Evolutionary conservation across 371 early-diverging fungal species (phyloP), one percentile per base, ranked within the genome.

Genomic region (Phascolomyces articulosus): DNA sequence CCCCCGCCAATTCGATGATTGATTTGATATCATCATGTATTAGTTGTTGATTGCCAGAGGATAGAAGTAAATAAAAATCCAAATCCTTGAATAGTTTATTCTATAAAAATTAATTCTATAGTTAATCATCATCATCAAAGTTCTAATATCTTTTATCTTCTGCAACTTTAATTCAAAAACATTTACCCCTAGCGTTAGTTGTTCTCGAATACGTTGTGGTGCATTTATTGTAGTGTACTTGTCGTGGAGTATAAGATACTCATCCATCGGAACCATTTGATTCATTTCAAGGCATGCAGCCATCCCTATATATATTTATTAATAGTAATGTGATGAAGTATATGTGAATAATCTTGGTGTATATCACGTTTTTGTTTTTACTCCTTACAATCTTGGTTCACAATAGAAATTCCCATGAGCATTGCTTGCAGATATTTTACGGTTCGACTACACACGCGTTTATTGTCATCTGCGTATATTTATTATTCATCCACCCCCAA

Each of bases 341-440:
- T 23, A 51, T 51, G 24, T 51, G 51, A 51, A 23, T 51, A 11
- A 51, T 47, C 47, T 13, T 20, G 13, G 6, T 47, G 13, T 20
- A 18, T n/a, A n/a, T n/a, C n/a, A n/a, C n/a, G n/a, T n/a, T n/a
- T n/a, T n/a, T n/a, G n/a, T n/a, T 47, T 16, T 47, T 20, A 3
- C 24, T 2, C 21, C 51, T 51, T 51, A 51, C 51, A 51, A n/a
- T 51, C 51, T 24, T 51, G 51, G 23, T n/a, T 51, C 23, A 51
- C 51, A 24, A 51, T 51, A 3, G 24, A 18, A 23, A 23, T 51
- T 51, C 23, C 51, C 51, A 51, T 51, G 23, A 51, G 51, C 51
- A 51, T 24, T 10, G 51, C 51, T 51, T 51, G 51, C 23, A 51
- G 6, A 24, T 51, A 51, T 24, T 51, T 51, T 23, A 51, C n/a